Conservation (phyloP, 305 asterid species). For the Ajuga reptans region DNA sequence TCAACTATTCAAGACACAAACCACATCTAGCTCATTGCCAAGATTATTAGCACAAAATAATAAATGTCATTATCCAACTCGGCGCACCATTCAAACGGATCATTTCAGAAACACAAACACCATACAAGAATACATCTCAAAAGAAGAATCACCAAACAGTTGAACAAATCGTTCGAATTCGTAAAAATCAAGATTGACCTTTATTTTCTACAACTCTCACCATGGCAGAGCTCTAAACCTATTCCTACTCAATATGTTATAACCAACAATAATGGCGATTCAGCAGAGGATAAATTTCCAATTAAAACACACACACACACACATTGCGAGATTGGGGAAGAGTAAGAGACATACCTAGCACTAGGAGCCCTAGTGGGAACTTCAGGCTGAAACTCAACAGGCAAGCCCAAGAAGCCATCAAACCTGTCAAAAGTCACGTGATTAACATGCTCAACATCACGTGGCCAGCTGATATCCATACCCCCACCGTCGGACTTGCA, state of each 20-base stretch:
- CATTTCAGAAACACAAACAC: background rate
- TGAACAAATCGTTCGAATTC: background rate
- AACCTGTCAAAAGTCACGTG: conserved; percentile 89
- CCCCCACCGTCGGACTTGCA: conserved; percentile 45
- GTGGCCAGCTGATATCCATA: conserved; percentile 92
- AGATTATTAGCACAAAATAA: background rate
- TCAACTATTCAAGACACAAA: background rate
- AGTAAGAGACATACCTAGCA: conserved; percentile 79
- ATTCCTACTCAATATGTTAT: background rate
- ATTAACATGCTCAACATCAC: conserved; percentile 75
- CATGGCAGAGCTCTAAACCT: background rate
- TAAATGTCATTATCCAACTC: background rate
- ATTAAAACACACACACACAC: too few species aligned
- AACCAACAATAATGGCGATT: background rate
- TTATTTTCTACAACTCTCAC: background rate
- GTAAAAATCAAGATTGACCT: conserved; percentile 1
- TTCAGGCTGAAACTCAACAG: conserved; percentile 91
- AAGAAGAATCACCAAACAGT: background rate
- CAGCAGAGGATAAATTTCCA: background rate
- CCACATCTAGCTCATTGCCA: conserved; percentile 1
- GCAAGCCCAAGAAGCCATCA: conserved; percentile 88
- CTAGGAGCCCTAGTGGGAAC: conserved; percentile 81
- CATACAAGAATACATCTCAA: background rate
- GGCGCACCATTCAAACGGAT: background rate
- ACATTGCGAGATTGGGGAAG: too few species aligned